phyloP scores from a whole-genome alignment of 768 basidiomycete species.

The Cystobasidium tubakii region DNA sequence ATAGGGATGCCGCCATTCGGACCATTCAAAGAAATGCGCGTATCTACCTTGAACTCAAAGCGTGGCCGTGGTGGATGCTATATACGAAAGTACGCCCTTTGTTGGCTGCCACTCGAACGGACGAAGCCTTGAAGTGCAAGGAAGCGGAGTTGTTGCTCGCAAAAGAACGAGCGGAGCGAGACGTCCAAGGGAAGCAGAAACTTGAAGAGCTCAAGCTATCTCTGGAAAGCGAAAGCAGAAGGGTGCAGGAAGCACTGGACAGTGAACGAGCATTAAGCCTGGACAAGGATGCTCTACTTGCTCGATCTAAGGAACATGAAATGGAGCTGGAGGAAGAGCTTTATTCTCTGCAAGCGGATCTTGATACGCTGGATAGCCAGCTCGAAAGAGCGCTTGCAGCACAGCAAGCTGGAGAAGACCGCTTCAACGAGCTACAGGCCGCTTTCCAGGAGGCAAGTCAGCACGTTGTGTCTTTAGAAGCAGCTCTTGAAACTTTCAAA shows the following conservation, averaged over 20 bases:
- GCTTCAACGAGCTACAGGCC: constrained; percentile 50
- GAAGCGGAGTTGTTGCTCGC: constrained; percentile 72
- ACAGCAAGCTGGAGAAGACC: constrained; percentile 38
- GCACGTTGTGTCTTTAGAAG: constrained; percentile 74
- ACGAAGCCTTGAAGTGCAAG: constrained; percentile 83
- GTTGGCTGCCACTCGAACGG: constrained; percentile 81
- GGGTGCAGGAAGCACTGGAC: constrained; percentile 71
- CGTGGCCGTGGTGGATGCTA: constrained; percentile 99
- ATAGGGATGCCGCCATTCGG: constrained; percentile 80
- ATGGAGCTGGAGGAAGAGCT: constrained; percentile 80
- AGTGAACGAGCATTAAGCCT: constrained; percentile 70
- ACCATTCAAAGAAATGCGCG: constrained; percentile 92
- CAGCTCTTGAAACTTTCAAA: constrained; percentile 65
- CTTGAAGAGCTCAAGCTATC: constrained; percentile 74
- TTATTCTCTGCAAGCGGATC: constrained; percentile 66
- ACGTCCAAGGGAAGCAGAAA: constrained; percentile 70
- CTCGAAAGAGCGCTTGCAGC: constrained; percentile 52
- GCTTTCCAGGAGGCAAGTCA: constrained; percentile 80
- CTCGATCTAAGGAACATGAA: constrained; percentile 78
- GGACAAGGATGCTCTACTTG: constrained; percentile 76
- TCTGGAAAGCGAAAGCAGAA: constrained; percentile 74
- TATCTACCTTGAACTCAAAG: constrained; percentile 76
- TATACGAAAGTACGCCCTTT: constrained; percentile 94
- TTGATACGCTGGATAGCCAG: constrained; percentile 78
- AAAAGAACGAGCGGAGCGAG: constrained; percentile 79